phyloP scores from a whole-genome alignment of 495 filamentous ascomycete genomes.

The Hypoxylon trugodes region DNA sequence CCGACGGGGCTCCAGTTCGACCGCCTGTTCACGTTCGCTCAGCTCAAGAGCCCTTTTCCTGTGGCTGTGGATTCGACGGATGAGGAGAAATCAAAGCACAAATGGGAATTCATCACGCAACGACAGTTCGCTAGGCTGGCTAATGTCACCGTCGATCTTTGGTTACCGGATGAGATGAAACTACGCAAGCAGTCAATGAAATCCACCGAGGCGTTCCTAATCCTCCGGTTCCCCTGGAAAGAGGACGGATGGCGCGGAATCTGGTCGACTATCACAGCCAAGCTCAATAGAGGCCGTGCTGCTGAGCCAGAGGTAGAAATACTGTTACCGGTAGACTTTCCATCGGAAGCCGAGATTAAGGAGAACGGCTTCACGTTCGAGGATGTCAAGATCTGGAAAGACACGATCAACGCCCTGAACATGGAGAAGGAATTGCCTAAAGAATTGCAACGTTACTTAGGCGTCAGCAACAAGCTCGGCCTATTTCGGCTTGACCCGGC shows the following conservation, averaged over 20 bases:
- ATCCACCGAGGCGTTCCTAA: conserved; percentile 62
- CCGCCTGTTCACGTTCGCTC: conserved; percentile 83
- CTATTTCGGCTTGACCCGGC: conserved; percentile 75
- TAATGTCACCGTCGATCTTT: conserved; percentile 78
- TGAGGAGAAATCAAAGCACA: conserved; percentile 56
- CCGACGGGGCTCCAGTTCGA: conserved; percentile 81
- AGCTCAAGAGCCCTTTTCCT: conserved; percentile 65
- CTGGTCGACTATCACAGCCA: conserved; percentile 50
- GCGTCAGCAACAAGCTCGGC: conserved; percentile 68
- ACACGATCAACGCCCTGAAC: conserved; percentile 68
- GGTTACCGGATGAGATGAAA: conserved; percentile 74
- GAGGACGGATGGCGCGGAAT: conserved; percentile 54
- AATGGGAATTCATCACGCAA: conserved; percentile 86
- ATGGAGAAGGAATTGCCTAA: conserved; percentile 60
- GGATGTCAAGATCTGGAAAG: conserved; percentile 82
- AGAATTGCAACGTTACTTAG: conserved; percentile 66
- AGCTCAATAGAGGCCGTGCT: conserved; percentile 53
- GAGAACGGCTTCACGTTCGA: conserved; percentile 65
- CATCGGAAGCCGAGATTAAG: conserved; percentile 60
- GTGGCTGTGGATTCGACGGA: conserved; percentile 48
- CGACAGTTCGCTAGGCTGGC: conserved; percentile 76
- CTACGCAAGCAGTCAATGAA: conserved; percentile 51
- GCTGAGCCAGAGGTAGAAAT: conserved; percentile 63
- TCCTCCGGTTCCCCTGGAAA: conserved; percentile 67
- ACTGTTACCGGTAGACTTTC: conserved; percentile 70